Percentiles rank a stretch among this genome's conserved stretches.
Evolutionary conservation across 164 flowering plant genomes (phyloP).

Genomic region (Annona cherimola): DNA sequence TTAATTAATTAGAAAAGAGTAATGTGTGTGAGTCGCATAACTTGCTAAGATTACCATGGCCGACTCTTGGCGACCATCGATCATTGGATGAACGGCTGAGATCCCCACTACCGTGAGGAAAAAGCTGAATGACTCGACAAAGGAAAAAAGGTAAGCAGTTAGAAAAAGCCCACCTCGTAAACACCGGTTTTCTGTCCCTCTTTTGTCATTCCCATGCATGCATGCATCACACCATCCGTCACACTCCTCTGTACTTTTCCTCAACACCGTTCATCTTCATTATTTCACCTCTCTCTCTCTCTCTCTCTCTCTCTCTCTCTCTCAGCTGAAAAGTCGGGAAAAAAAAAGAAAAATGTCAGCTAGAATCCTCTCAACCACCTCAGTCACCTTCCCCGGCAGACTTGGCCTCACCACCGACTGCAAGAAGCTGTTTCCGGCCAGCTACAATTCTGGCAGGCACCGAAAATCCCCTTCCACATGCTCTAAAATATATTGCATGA

Average conservation of each 20-base stretch:
- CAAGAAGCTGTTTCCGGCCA: conserved; percentile 26
- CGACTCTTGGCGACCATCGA: too few species aligned
- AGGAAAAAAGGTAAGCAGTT: not conserved
- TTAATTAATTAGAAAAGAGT: too few species aligned
- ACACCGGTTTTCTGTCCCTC: not conserved
- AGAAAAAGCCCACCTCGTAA: conserved; percentile 2
- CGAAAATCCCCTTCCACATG: conserved; percentile 54
- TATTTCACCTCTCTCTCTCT: not conserved
- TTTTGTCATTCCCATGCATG: not conserved
- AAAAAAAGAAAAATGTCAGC: conserved; percentile 34
- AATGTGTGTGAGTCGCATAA: too few species aligned
- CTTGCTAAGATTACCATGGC: too few species aligned
- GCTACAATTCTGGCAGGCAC: conserved; percentile 38
- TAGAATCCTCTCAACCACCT: conserved; percentile 26
- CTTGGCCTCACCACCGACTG: conserved; percentile 30
- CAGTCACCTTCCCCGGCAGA: conserved; percentile 26
- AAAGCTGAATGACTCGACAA: not conserved
- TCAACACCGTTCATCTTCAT: not conserved
- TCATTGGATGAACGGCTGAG: not conserved
- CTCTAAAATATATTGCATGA: conserved; percentile 53
- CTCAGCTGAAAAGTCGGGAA: not conserved
- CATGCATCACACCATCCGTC: not conserved
- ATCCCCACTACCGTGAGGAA: not conserved
- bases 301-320: not conserved
- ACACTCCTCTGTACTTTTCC: not conserved